Evolutionary conservation across 2,329 filamentous ascomycete species (phyloP).

Genomic region (Microdochium nivale): DNA sequence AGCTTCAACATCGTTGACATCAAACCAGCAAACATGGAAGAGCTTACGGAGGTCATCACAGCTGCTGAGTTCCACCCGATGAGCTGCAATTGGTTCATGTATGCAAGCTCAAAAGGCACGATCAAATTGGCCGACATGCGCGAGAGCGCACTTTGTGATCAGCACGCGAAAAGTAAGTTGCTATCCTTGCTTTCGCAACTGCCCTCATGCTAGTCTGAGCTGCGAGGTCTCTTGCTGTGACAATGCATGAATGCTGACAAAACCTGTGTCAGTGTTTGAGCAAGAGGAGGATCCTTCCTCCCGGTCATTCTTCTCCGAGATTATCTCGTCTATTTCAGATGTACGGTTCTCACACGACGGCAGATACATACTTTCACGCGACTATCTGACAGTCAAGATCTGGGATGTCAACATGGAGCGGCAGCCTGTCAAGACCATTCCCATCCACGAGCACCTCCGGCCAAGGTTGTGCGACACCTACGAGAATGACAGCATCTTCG

Average conservation of each 20-base stretch:
- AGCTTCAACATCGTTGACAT: slow-evolving; percentile 99
- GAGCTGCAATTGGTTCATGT: slow-evolving; percentile 99
- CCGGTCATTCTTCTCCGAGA: slow-evolving; percentile 98
- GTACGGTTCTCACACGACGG: slow-evolving; percentile 96
- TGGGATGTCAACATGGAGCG: slow-evolving; percentile 99
- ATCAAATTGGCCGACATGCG: slow-evolving; percentile 99
- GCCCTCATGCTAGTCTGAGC: background rate
- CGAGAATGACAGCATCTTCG: slow-evolving; percentile 98
- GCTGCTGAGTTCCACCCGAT: slow-evolving; percentile 94
- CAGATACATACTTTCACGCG: slow-evolving; percentile 91
- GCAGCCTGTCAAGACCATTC: slow-evolving; percentile 95
- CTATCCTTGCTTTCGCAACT: slow-evolving; percentile 5
- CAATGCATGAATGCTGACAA: slow-evolving; percentile 14
- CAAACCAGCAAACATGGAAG: slow-evolving; percentile 99
- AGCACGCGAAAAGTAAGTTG: slow-evolving; percentile 81
- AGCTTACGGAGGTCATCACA: slow-evolving; percentile 96
- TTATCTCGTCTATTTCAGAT: slow-evolving; percentile 98
- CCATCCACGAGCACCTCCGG: slow-evolving; percentile 93
- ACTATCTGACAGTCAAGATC: slow-evolving; percentile 98
- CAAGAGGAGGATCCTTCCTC: slow-evolving; percentile 96
- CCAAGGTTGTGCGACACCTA: slow-evolving; percentile 96
- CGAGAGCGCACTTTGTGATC: slow-evolving; percentile 89
- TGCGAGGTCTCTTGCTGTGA: background rate
- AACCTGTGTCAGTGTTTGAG: slow-evolving; percentile 68
- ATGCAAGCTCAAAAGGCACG: slow-evolving; percentile 96